A percentile compares a stretch with the other conserved stretches of the same genome.
Conservation (phyloP, 2,329 filamentous ascomycete genomes). For the Pseudogymnoascus destructans region DNA sequence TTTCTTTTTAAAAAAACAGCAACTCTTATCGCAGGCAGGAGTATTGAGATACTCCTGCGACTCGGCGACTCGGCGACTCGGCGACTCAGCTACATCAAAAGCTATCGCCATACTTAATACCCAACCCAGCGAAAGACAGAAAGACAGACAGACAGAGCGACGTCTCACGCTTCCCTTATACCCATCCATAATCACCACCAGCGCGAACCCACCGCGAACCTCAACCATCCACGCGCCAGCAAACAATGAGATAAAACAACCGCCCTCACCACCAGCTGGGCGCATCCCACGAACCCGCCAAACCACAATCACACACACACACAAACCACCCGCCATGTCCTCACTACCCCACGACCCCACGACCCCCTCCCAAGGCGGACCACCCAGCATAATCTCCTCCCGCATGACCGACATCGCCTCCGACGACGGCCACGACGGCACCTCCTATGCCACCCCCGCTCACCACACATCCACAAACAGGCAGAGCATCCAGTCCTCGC, state of each 20-base stretch:
- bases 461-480: constrained; percentile 27
- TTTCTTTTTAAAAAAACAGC: background rate
- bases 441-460: constrained; percentile 27
- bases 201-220: background rate
- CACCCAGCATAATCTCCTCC: constrained; percentile 39
- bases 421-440: constrained; percentile 33
- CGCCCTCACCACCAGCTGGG: background rate
- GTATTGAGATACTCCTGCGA: background rate
- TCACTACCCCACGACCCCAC: background rate
- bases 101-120: background rate
- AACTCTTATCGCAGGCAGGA: too few species aligned
- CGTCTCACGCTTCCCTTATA: background rate
- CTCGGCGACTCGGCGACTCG: background rate
- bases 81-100: too few species aligned
- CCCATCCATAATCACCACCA: background rate
- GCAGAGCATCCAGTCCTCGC: constrained; percentile 32
- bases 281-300: background rate
- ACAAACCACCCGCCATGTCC: background rate
- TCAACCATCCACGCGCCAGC: background rate
- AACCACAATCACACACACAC: background rate
- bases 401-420: constrained; percentile 42
- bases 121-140: background rate
- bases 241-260: background rate
- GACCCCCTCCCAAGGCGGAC: constrained; percentile 23
- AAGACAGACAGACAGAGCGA: background rate